phyloP scores from a whole-genome alignment of 2,329 filamentous ascomycete species.

The Zymoseptoria pseudotritici region DNA sequence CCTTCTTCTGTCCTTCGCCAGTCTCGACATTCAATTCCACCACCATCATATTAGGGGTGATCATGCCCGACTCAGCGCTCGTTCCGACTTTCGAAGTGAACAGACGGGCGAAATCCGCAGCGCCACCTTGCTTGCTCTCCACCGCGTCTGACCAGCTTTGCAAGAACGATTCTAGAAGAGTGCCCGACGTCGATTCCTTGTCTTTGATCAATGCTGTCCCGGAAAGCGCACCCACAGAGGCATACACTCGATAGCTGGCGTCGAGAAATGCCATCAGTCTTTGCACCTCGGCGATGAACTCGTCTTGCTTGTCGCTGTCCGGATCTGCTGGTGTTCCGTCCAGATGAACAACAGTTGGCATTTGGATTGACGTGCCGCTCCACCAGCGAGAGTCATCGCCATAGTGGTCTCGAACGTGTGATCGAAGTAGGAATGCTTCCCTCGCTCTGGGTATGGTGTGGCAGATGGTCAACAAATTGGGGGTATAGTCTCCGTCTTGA shows the following conservation, averaged over 20 bases:
- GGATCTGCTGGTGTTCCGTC: conserved; percentile 20
- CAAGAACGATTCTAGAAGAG: conserved; percentile 18
- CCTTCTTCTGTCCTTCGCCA: conserved; percentile 9
- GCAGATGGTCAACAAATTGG: conserved; percentile 53
- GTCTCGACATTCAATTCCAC: conserved; percentile 12
- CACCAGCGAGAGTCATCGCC: conserved; percentile 54
- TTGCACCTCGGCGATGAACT: conserved; percentile 51
- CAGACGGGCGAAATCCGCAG: conserved; percentile 10
- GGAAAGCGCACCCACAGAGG: conserved; percentile 45
- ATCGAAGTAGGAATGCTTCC: conserved; percentile 48
- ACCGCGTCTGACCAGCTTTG: conserved; percentile 18
- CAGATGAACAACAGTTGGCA: conserved; percentile 44
- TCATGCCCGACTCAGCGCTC: conserved; percentile 16
- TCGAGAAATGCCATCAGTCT: conserved; percentile 56
- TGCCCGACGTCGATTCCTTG: conserved; percentile 4
- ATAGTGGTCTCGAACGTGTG: conserved; percentile 42
- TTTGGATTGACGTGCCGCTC: conserved; percentile 48
- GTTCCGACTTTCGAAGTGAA: conserved; percentile 24
- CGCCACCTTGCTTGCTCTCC: conserved; percentile 1
- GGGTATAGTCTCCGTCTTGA: conserved; percentile 46
- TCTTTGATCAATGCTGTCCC: conserved; percentile 20
- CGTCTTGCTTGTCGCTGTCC: conserved; percentile 33
- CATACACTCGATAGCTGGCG: conserved; percentile 51
- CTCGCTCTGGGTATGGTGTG: conserved; percentile 53
- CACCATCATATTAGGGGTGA: conserved; percentile 12